These are phyloP conservation scores for Corymbia maculata DNA, from an alignment of 345 rosid species.

Conservation along the genomic window DNA sequence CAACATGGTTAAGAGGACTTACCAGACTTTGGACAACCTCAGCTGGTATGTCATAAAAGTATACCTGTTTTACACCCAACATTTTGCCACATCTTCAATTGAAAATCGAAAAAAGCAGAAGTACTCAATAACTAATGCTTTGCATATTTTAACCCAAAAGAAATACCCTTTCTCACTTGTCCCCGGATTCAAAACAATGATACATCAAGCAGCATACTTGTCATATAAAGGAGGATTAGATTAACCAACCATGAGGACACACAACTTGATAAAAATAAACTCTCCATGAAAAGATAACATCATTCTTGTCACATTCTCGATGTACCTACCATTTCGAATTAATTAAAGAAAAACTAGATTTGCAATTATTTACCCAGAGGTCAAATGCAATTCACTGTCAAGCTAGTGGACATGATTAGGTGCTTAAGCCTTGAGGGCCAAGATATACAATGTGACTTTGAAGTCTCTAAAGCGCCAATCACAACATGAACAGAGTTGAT, in stretches of 20 bases:
- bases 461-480: background rate
- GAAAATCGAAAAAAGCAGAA: background rate
- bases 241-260: no score
- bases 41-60: conserved; percentile 82
- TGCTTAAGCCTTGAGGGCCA: background rate
- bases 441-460: background rate
- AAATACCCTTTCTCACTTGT: background rate
- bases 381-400: background rate
- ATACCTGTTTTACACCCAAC: conserved; percentile 47
- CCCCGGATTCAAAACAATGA: no score
- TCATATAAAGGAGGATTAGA: no score
- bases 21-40: conserved; percentile 73
- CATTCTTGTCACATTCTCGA: background rate
- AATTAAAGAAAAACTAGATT: no score
- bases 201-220: no score
- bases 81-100: background rate
- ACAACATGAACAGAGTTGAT: background rate
- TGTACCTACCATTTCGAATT: background rate
- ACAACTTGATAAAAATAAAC: no score
- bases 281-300: no score
- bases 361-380: no score
- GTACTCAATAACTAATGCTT: background rate
- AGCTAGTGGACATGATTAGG: background rate
- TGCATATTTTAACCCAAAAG: background rate
- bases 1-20: conserved; percentile 2